Base-by-base conservation (phyloP, 169 alveolate genomes). In the Plasmodium malariae region DNA sequence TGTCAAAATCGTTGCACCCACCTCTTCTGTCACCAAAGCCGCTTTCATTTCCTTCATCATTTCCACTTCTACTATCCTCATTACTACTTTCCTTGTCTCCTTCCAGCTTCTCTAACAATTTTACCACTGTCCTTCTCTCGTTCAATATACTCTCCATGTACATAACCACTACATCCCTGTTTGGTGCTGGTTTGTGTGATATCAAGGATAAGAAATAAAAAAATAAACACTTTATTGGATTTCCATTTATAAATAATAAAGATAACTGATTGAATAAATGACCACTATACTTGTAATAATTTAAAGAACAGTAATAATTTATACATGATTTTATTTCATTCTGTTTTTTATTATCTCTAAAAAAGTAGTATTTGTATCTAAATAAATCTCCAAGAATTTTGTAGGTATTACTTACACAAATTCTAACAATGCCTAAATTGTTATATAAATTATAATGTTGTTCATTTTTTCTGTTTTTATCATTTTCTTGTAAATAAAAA, bases 131-230 rank as follows among this genome's bases (percentile, higher is more conserved):
- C 21, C 45, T 60, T 17, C 55, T 65, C 51, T 65, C 74, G 49
- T 34, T 60, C 30, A 76, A 36, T 45, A 76, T 49, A 32, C 48
- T 24, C 49, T 76, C 72, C 76, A 76, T 59, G 32, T 11, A 76
- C 51, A 76, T 59, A 49, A 76, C 14, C 1, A 76, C 36, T 2
- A 69, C 14, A 49, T 76, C 88, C 55, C 88, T 76, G 17, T 43
- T 60, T 6, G 62, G 40, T 5, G 88, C 59, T 43, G 88, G 88
- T 0, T 21, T 60, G 43, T 37, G 36, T 11, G 88, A 43, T 40
- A 76, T 76, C 24, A 76, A 21, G n/a, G 88, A 76, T 45, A 76
- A 67, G 51, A 76, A 76, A 65, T 76, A 60, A 19, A 76, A 76
- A 48, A 60, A 76, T 21, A 76, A 34, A 65, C 76, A 40, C 34